phyloP scores from a whole-genome alignment of 345 rosid species.

The Fremontodendron californicum region DNA sequence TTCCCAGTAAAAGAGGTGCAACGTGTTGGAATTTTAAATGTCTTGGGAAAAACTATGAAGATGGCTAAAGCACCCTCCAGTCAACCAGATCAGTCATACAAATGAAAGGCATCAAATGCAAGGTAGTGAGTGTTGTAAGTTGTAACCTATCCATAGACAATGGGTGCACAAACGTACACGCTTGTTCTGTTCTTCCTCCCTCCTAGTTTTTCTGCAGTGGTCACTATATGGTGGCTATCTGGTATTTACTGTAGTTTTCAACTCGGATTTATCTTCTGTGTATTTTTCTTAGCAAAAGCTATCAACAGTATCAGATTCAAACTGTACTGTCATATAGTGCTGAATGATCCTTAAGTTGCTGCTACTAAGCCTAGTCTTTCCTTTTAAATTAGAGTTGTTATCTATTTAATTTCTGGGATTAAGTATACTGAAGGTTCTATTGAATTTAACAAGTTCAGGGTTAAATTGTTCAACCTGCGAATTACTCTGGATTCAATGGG shows the following conservation, averaged over 20 bases:
- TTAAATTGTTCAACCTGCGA: not conserved
- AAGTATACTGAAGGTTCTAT: not conserved
- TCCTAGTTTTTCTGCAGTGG: not conserved
- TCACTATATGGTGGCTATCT: not conserved
- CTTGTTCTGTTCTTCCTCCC: not conserved
- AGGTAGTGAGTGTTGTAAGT: not conserved
- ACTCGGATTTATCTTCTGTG: not conserved
- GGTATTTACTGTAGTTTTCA: not conserved
- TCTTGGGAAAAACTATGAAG: slow-evolving; percentile 4
- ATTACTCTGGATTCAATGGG: too few relatives aligned
- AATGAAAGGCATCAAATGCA: not conserved
- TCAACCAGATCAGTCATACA: slow-evolving; percentile 1
- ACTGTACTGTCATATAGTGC: not conserved
- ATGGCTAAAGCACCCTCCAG: not conserved
- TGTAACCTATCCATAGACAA: not conserved
- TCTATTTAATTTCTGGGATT: not conserved
- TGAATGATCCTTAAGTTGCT: not conserved
- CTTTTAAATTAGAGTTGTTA: not conserved
- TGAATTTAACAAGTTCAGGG: not conserved
- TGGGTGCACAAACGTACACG: not conserved
- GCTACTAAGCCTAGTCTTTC: not conserved
- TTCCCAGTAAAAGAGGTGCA: not conserved
- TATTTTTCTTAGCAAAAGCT: not conserved
- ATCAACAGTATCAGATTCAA: not conserved
- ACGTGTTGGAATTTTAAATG: not conserved